Base-by-base conservation (phyloP, 1,284 basidiomycete genomes). In the Veloboletus limbatus region DNA sequence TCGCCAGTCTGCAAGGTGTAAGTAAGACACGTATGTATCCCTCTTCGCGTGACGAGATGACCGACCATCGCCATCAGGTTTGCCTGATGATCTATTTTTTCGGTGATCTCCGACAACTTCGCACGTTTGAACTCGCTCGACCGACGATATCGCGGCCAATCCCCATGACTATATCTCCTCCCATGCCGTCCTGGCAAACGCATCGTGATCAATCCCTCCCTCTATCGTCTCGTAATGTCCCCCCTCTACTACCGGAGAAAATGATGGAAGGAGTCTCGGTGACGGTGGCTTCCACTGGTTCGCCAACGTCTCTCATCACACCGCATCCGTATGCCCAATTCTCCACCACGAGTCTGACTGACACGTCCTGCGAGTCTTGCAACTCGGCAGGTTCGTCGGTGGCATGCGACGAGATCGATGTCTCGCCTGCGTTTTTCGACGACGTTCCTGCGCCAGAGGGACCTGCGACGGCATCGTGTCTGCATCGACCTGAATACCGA, bases 71-170 rank as follows among this genome's bases (percentile, higher is more conserved):
- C 36, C 16, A 4, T 43, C 60, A 75, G 63, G 13, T 84, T 14
- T 68, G 81, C 52, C 43, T 89, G 51, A 85, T 86, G 62, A 79
- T 90, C 11, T 90, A 88, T 61, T 58, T 90, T 20, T 88, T 89
- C 57, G 87, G 87, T n/a, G 87, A 90, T 63, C 70, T 88, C 24
- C 74, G 87, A 8, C 88, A 90, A 58, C 73, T 90, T 14, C 78
- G 84, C 56, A 83, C 80, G 51, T 88, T 88, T 57, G 87, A 90
- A 60, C 77, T 90, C 24, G 66, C 76, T 1, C 74, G 84, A 18
- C 85, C 85, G 4, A 68, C 75, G 8, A 81, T 82, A 51, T 78
- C 79, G 0, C 73, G 71, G 40, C 76, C 78, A 5, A 61, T 73
- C 37, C 70, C 71, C 0, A 41, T 48, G 18, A 30, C 50, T 5